phyloP scores from a whole-genome alignment of 2,329 filamentous ascomycete species.

The Metarhizium album region DNA sequence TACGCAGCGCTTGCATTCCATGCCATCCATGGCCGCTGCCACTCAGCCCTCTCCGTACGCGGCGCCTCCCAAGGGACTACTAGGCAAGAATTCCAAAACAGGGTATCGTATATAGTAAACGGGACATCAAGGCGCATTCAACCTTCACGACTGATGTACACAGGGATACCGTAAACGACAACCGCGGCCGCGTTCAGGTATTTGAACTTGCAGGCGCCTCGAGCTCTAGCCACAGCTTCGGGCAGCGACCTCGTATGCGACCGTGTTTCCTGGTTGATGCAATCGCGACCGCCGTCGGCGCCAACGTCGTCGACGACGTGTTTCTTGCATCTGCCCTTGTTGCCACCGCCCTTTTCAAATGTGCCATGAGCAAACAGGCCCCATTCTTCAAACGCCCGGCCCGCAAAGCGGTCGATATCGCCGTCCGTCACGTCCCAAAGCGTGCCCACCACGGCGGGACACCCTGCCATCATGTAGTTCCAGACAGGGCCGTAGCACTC shows the following conservation, averaged over 20 bases:
- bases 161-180: conserved; percentile 89
- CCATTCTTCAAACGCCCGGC: conserved; percentile 73
- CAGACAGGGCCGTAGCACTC: conserved; percentile 85
- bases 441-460: conserved; percentile 79
- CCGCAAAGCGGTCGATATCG: conserved; percentile 89
- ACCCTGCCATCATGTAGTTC: conserved; percentile 83
- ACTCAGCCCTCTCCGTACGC: no score
- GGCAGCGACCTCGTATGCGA: conserved; percentile 39
- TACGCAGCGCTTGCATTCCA: no score
- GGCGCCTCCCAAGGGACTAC: neutral
- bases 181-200: conserved; percentile 92
- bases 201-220: conserved; percentile 71
- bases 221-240: conserved; percentile 68
- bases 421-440: conserved; percentile 98
- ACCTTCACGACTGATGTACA: conserved; percentile 50
- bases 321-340: conserved; percentile 17
- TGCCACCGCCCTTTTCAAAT: conserved; percentile 25
- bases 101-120: no score
- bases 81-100: neutral
- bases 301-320: neutral
- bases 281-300: neutral
- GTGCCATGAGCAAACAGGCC: conserved; percentile 51
- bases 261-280: conserved; percentile 12
- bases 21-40: no score
- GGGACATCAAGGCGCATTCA: no score